Conservation (phyloP, 1,284 basidiomycete genomes). For the Singerocomus inundabilis region DNA sequence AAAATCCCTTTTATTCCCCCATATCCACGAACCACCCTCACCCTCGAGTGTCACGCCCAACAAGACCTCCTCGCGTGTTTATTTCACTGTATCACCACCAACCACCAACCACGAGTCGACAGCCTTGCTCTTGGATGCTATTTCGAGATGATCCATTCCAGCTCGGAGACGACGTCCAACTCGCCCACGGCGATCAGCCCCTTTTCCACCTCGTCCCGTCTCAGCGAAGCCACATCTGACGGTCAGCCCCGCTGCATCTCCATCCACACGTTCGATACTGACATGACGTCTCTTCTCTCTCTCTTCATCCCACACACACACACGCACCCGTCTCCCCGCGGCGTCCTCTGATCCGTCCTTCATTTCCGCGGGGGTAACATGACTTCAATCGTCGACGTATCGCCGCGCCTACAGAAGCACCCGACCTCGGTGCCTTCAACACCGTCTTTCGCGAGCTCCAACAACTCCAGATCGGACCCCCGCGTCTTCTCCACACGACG, state of each 20-base stretch:
- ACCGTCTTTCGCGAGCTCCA: slow-evolving; percentile 68
- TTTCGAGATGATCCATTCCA: slow-evolving; percentile 21
- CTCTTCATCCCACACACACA: neutral
- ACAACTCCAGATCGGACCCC: slow-evolving; percentile 48
- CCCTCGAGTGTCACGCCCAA: neutral
- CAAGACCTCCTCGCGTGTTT: too few relatives aligned
- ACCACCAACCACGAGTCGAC: too few relatives aligned
- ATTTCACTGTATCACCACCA: too few relatives aligned
- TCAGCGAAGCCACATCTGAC: slow-evolving; percentile 68
- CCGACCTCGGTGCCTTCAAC: slow-evolving; percentile 73
- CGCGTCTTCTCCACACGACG: slow-evolving; percentile 27
- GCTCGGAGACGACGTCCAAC: slow-evolving; percentile 27
- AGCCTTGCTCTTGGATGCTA: slow-evolving; percentile 18
- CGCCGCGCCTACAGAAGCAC: slow-evolving; percentile 46
- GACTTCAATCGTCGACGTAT: slow-evolving; percentile 4
- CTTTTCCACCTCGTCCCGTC: slow-evolving; percentile 33
- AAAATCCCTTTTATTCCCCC: neutral
- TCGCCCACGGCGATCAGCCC: slow-evolving; percentile 28
- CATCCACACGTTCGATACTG: neutral
- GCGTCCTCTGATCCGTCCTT: neutral
- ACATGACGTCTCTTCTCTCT: neutral
- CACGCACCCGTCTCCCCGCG: neutral
- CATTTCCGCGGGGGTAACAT: slow-evolving; percentile 3
- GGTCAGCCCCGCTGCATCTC: slow-evolving; percentile 37
- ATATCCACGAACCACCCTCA: neutral